Percentiles rank a stretch among this genome's conserved stretches.
Conservation (phyloP, 495 filamentous ascomycete species). For the Chaetomidium leptoderma region DNA sequence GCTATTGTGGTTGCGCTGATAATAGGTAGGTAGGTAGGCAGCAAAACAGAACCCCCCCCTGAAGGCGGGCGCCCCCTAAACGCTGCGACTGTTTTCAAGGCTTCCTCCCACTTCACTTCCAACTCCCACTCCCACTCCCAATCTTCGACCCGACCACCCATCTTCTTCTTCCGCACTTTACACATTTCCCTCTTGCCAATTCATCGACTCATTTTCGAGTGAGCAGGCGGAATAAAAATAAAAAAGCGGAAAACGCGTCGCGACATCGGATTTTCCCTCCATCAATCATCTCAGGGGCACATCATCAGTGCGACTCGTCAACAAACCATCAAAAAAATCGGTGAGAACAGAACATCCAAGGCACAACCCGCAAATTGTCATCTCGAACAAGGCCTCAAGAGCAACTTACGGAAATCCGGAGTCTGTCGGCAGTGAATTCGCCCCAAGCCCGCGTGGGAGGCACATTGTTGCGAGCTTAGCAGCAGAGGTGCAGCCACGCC, state of each 20-base stretch:
- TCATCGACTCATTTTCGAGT: background rate
- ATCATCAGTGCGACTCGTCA: slow-evolving; percentile 1
- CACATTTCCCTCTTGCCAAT: background rate
- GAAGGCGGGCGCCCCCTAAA: background rate
- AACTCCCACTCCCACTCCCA: background rate
- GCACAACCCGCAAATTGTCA: background rate
- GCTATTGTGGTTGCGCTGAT: slow-evolving; percentile 10
- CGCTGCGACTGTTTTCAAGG: background rate
- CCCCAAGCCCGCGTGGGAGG: background rate
- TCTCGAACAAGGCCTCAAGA: background rate
- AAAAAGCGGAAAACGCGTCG: background rate
- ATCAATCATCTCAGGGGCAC: slow-evolving; percentile 5
- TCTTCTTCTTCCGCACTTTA: background rate
- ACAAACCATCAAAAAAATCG: background rate
- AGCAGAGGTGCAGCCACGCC: slow-evolving; percentile 6
- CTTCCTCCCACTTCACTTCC: background rate
- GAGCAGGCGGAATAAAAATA: background rate
- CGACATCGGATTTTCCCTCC: background rate
- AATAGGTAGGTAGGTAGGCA: too few species aligned
- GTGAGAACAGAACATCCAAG: background rate
- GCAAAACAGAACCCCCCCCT: background rate
- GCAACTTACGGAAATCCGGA: background rate
- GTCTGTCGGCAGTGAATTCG: background rate
- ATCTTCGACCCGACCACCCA: background rate
- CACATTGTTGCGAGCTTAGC: slow-evolving; percentile 11